Evolutionary conservation across 305 asterid genomes (phyloP), one percentile per base, ranked within the genome.

Genomic region (Solanum hybrid): DNA sequence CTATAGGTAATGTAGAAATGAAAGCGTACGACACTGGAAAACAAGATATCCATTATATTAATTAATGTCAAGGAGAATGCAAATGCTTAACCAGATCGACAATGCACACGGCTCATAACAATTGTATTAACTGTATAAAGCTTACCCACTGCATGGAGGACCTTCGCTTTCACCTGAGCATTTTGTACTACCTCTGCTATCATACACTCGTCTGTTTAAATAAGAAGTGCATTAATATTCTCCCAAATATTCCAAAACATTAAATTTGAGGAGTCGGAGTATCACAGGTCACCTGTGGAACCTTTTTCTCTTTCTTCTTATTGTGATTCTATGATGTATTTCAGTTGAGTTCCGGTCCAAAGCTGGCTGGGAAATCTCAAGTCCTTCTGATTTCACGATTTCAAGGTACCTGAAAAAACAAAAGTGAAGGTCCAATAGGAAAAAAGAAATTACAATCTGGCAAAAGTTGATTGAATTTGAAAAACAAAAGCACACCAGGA

Each of bases 341-440:
- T 98, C 99, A 57, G 99, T 95, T 34, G 99, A 98, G 92, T 97
- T 96, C 82, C 98, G 99, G 93, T 95, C 98, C 93, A 98, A 92
- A 85, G 99, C 99, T 36, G 99, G 99, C 95, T 98, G 99, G 76
- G 99, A 98, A 92, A 98, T 95, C 91, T 98, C 99, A 33, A 98
- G 94, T 77, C 99, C 98, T 94, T 91, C 95, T 80, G 98, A 93
- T 93, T 93, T 96, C 69, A 98, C 93, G 71, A 98, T 96, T 89
- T 93, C 90, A 88, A 98, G 94, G 88, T 98, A 98, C 95, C 99
- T 97, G 78, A 4, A 88, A 7, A 28, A 20, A 61, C 69, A 12
- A 67, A 39, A 28, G 73, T 8, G 89, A 87, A 31, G 42, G 37
- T 81, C 34, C 86, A 88, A 26, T 29, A 12, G 18, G 22, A 18